Evolutionary conservation across 1,284 basidiomycete genomes (phyloP).

Genomic region (Trametes hirsuta): DNA sequence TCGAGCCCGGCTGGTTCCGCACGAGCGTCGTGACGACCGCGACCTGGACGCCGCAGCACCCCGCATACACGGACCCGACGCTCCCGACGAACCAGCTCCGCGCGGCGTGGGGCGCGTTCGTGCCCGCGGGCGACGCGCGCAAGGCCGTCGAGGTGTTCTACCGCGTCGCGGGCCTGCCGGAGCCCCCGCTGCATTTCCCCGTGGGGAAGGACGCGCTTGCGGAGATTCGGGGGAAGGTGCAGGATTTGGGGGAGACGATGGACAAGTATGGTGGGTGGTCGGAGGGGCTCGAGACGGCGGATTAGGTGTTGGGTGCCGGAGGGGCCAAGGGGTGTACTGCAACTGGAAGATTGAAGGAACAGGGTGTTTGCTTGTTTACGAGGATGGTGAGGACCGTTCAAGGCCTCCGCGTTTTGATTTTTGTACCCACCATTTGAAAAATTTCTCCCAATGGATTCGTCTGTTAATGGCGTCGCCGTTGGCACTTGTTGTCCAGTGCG

Average conservation of each 20-base stretch:
- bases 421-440: no score
- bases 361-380: no score
- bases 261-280: no score
- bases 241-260: background rate
- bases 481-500: no score
- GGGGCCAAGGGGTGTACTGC: no score
- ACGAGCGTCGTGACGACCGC: background rate
- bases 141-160: conserved; percentile 17
- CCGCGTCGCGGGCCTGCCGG: background rate
- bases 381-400: no score
- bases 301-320: no score
- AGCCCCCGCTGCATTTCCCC: conserved; percentile 18
- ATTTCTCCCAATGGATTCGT: no score
- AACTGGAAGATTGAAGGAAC: no score
- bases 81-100: background rate
- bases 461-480: no score
- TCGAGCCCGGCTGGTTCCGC: conserved; percentile 16
- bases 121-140: conserved; percentile 1
- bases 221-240: background rate
- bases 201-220: conserved; percentile 14
- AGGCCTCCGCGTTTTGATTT: no score
- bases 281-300: no score
- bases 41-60: conserved; percentile 6
- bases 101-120: background rate
- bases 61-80: conserved; percentile 15